Base-by-base conservation (phyloP, 108 stramenopile genomes). In the Cyclotella atomus region DNA sequence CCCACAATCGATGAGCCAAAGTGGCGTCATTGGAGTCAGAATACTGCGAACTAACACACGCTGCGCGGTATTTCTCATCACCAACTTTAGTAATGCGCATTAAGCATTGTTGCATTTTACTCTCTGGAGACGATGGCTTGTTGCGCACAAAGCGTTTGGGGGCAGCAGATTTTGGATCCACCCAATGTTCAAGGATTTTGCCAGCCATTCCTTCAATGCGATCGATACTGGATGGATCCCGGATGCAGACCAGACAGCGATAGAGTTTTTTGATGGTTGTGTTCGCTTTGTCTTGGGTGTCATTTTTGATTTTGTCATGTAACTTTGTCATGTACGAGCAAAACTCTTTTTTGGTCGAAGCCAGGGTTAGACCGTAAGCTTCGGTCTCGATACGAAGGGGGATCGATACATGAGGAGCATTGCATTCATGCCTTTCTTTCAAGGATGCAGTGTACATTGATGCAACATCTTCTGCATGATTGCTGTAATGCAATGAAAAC, bases 181-280 rank as follows among this genome's bases (percentile, higher is more conserved):
- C 77, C 34, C 69, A 83, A 52, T 83, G 82, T 38, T 64, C 66
- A 6, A 83, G 38, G 19, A 44, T 70, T 36, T 38, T 67, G 20
- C 59, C 47, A 23, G 62, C 20, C 17, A 83, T 47, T 20, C 72
- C 64, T 75, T 83, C 77, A 38, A 83, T 76, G 27, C 67, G 67
- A 21, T 78, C 77, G 33, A 83, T 83, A 36, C 75, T 68, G 16
- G 68, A 27, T 17, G 77, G 76, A 30, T 83, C 73, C 19, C 74
- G 77, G 73, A 83, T 65, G 46, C 77, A 79, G 24, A 83, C 77
- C 1, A 83, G 73, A 29, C 82, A 83, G 32, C 70, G 78, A 54
- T 75, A 83, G 41, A 66, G 74, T 32, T 75, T 80, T 41, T 70
- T 68, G 15, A 69, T 38, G 24, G 30, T 21, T 30, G 57, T 49